These are phyloP conservation scores for Candida pseudoglaebosa DNA, from an alignment of 805 yeast species.

Conservation along the genomic window DNA sequence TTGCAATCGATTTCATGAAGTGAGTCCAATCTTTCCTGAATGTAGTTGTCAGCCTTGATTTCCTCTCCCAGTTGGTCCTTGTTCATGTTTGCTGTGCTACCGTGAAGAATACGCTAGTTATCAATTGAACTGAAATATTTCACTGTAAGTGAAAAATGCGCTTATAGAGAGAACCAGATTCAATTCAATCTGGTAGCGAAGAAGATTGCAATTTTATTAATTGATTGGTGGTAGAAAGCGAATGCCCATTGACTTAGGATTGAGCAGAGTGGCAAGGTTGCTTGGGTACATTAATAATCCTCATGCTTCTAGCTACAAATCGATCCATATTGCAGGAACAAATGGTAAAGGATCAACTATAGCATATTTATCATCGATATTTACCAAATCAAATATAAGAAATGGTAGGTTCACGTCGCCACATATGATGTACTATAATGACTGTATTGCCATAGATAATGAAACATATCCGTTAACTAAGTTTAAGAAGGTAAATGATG, in stretches of 20 bases:
- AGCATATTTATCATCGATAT: slow-evolving; percentile 67
- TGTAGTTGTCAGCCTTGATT: slow-evolving; percentile 25
- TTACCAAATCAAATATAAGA: slow-evolving; percentile 43
- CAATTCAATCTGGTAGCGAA: no score
- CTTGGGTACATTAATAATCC: slow-evolving; percentile 60
- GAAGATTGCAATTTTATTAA: no score
- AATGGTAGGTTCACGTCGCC: slow-evolving; percentile 91
- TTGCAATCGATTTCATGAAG: slow-evolving; percentile 50
- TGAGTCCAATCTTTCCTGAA: slow-evolving; percentile 50
- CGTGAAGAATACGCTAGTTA: no score
- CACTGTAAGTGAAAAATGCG: neutral
- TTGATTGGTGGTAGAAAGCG: neutral
- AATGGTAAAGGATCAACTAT: slow-evolving; percentile 96
- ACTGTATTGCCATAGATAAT: slow-evolving; percentile 68
- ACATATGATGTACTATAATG: slow-evolving; percentile 69
- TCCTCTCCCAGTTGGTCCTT: slow-evolving; percentile 6
- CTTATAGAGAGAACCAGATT: no score
- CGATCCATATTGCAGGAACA: slow-evolving; percentile 94
- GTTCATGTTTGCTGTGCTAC: neutral
- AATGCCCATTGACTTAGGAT: slow-evolving; percentile 40
- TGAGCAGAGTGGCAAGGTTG: slow-evolving; percentile 29
- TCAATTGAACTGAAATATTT: no score
- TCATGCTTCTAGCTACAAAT: slow-evolving; percentile 50
- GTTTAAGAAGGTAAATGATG: slow-evolving; percentile 43
- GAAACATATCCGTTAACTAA: slow-evolving; percentile 43